A percentile compares a stretch with the other conserved stretches of the same genome.
Conservation (phyloP, 1,284 basidiomycete species). For the Ustanciosporium gigantosporum region DNA sequence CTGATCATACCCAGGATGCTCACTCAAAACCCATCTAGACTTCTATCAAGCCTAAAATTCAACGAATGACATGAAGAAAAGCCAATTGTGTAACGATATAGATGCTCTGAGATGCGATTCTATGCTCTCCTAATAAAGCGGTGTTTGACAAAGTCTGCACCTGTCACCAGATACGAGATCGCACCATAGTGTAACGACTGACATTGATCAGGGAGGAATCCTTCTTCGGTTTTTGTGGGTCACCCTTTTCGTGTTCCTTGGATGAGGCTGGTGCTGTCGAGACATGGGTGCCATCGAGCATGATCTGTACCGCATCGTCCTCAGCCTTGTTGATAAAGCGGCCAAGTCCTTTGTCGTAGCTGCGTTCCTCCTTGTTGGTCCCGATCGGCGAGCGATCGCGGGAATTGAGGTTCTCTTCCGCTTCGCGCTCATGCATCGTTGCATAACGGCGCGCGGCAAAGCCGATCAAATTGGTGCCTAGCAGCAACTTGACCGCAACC, state of each 20-base stretch:
- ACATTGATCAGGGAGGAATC: slow-evolving; percentile 36
- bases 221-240: slow-evolving; percentile 4
- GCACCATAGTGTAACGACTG: slow-evolving; percentile 43
- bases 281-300: slow-evolving; percentile 43
- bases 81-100: no score
- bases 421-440: slow-evolving; percentile 47
- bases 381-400: slow-evolving; percentile 53
- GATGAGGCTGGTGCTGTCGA: not conserved
- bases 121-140: no score
- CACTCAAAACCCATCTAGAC: no score
- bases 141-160: no score
- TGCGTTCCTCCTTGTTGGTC: slow-evolving; percentile 42
- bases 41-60: no score
- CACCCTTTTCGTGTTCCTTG: not conserved
- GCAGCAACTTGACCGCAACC: slow-evolving; percentile 54
- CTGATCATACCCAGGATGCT: no score
- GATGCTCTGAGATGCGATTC: no score
- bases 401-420: slow-evolving; percentile 54
- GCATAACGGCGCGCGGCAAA: slow-evolving; percentile 54
- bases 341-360: slow-evolving; percentile 44
- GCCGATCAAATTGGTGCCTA: slow-evolving; percentile 52
- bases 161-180: slow-evolving; percentile 45
- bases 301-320: slow-evolving; percentile 47
- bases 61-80: no score
- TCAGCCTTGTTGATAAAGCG: slow-evolving; percentile 44